phyloP scores from a whole-genome alignment of 768 basidiomycete species.

The Naganishia friedmannii region DNA sequence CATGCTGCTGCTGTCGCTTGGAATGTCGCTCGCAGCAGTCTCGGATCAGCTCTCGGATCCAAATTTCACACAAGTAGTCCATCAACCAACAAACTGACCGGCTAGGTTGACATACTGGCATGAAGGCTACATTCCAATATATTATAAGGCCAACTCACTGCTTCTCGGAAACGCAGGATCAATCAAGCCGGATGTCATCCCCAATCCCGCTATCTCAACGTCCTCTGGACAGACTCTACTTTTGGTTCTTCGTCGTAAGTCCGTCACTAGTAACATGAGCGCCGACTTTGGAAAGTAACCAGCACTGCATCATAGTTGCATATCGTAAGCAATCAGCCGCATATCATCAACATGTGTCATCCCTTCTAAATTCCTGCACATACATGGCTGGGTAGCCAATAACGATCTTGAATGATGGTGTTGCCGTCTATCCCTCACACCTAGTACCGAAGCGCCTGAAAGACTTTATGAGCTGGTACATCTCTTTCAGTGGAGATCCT shows the following conservation, averaged over 20 bases:
- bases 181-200: not conserved
- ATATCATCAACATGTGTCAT: not conserved
- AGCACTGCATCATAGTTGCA: conserved; percentile 57
- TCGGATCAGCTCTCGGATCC: conserved; percentile 7
- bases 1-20: not conserved
- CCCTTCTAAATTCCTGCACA: too few species aligned
- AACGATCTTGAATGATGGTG: conserved; percentile 68
- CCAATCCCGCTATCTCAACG: conserved; percentile 28
- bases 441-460: conserved; percentile 59
- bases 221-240: conserved; percentile 58
- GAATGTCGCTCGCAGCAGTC: not conserved
- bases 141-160: not conserved
- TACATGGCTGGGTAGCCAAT: conserved; percentile 57
- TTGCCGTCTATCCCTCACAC: conserved; percentile 58
- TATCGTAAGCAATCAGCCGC: conserved; percentile 50
- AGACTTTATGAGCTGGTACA: conserved; percentile 58
- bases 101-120: too few species aligned
- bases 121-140: not conserved
- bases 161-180: too few species aligned
- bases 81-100: too few species aligned
- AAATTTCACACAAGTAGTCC: not conserved
- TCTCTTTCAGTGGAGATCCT: conserved; percentile 65
- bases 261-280: too few species aligned
- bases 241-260: conserved; percentile 66
- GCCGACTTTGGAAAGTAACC: too few species aligned